Base-by-base conservation (phyloP, 495 filamentous ascomycete species). In the Talaromyces nanjingensis region DNA sequence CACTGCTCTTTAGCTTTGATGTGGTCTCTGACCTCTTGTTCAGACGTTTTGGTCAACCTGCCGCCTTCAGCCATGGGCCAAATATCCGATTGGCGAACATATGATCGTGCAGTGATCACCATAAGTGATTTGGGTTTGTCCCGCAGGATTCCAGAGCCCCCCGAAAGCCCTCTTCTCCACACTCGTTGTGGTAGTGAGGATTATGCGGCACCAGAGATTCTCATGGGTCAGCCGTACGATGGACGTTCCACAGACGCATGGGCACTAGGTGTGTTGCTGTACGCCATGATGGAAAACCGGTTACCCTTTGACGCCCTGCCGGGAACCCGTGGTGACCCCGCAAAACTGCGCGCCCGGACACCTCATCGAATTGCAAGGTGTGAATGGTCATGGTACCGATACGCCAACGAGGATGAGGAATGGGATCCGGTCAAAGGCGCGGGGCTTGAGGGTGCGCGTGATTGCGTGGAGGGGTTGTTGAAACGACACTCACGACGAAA, bases 101-200 rank as follows among this genome's bases (percentile, higher is more conserved):
- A 94, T 68, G 88, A 91, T 12, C 81, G 90, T 65, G 87, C 94
- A 3, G 82, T 98, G 34, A 83, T 92, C 60, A 96, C 92, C 1
- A 84, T 98, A 55, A 96, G 91, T 45, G 94, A 98, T 70, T 82
- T 98, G 4, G 94, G 94, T 9, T 85, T 98, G n/a, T 93, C 91
- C 3, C 84, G 92, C 64, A 85, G 87, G 25, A 88, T 98, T 18
- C 86, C 89, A 12, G 82, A 87, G 45, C 77, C 90, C 71, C 82
- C 91, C 66, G 81, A 89, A 39, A 84, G 82, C 22, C 84, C 86
- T 7, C 78, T 93, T 29, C 82, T 98, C 14, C 89, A 90, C 52
- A 97, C 93, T 12, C 83, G 93, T 14, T 98, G 94, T 71, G 94
- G 94, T 18, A 93, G 89, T 37, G 94, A 97, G 73, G 94, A 98